These are phyloP conservation scores for Hortiboletus campestris DNA, from an alignment of 768 basidiomycete species.

Conservation along the genomic window DNA sequence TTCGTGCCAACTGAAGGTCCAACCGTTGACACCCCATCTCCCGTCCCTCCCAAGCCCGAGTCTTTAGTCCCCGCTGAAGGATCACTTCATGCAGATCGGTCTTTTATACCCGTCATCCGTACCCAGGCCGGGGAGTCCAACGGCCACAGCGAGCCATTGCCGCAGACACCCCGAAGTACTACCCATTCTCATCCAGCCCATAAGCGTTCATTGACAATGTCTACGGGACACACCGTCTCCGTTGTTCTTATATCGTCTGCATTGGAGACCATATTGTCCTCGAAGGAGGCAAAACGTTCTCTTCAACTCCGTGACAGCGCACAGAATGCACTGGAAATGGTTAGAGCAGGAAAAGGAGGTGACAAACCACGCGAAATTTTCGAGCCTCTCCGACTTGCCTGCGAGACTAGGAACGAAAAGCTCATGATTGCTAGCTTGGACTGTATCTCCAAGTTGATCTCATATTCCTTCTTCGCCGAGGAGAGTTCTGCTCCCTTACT, in stretches of 20 bases:
- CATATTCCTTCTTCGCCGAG: constrained; percentile 95
- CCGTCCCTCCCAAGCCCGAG: constrained; percentile 5
- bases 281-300: constrained; percentile 86
- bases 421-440: constrained; percentile 96
- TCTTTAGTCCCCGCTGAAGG: constrained; percentile 3
- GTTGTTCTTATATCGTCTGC: constrained; percentile 81
- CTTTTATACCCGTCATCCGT: constrained; percentile 6
- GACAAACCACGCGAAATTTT: constrained; percentile 85
- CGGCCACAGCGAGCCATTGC: constrained; percentile 9
- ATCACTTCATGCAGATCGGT: neutral
- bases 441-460: constrained; percentile 96
- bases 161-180: constrained; percentile 22
- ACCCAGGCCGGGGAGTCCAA: constrained; percentile 11
- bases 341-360: constrained; percentile 71
- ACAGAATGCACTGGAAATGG: constrained; percentile 77
- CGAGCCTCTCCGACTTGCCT: constrained; percentile 93
- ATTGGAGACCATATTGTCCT: constrained; percentile 79
- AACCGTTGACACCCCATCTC: constrained; percentile 7
- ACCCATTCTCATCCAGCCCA: constrained; percentile 35
- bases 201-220: constrained; percentile 58
- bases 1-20: neutral
- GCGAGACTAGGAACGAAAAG: constrained; percentile 91
- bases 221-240: constrained; percentile 71
- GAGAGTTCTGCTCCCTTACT: constrained; percentile 42
- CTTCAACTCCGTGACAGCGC: constrained; percentile 79